Percentiles rank a stretch among this genome's conserved stretches.
These are phyloP conservation scores for Simplicillium sp. DNA, from an alignment of 2,329 filamentous ascomycete species.

Conservation along the genomic window DNA sequence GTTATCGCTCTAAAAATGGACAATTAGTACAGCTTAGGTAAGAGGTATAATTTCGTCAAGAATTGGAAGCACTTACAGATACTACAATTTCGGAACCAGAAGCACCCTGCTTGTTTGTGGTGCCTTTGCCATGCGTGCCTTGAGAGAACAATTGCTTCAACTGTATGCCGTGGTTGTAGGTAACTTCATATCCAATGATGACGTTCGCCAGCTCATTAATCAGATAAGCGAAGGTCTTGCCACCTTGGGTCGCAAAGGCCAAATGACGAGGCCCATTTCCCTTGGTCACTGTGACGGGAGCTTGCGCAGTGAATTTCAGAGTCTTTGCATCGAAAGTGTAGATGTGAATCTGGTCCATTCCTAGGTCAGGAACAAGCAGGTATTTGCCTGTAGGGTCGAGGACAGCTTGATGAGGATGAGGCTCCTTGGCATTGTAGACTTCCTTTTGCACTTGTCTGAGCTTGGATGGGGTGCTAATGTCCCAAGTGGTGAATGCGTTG, in stretches of 20 bases:
- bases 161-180: constrained; percentile 34
- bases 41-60: background rate
- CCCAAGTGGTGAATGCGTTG: constrained; percentile 34
- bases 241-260: constrained; percentile 38
- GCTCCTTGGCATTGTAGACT: constrained; percentile 40
- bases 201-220: constrained; percentile 50
- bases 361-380: constrained; percentile 56
- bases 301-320: constrained; percentile 26
- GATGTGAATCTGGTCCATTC: constrained; percentile 50
- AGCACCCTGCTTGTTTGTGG: constrained; percentile 27
- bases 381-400: constrained; percentile 57
- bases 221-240: constrained; percentile 47
- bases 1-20: constrained; percentile 43
- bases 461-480: constrained; percentile 26
- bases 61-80: constrained; percentile 35
- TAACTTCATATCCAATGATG: constrained; percentile 46
- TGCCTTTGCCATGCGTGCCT: constrained; percentile 36
- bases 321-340: constrained; percentile 39
- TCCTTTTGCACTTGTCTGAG: constrained; percentile 26
- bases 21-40: no score
- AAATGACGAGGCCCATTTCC: constrained; percentile 58
- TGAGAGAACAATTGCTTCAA: constrained; percentile 38
- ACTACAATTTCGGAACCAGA: constrained; percentile 47
- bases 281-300: constrained; percentile 29
- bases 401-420: constrained; percentile 57